Percentiles rank a stretch among this genome's conserved stretches.
Conservation (phyloP, 768 basidiomycete genomes). For the Amyloporia xantha region DNA sequence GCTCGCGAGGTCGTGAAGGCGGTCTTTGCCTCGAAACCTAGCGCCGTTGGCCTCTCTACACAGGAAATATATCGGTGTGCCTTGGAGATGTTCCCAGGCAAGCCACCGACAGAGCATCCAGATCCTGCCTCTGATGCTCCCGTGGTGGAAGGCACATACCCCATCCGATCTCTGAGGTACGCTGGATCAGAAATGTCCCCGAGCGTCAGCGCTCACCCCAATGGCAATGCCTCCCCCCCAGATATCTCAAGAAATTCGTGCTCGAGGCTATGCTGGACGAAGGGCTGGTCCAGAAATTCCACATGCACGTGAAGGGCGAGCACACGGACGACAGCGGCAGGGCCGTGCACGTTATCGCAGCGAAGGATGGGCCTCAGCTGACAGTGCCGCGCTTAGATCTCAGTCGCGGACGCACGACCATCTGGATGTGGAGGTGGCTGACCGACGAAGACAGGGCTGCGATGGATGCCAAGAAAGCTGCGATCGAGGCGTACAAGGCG, state of each 20-base stretch:
- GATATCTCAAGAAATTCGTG: constrained; percentile 21
- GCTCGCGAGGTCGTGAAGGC: constrained; percentile 9
- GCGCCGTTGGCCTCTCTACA: constrained; percentile 9
- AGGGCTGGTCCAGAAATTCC: constrained; percentile 17
- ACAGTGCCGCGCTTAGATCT: background rate
- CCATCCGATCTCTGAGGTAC: constrained; percentile 16
- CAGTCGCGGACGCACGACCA: background rate
- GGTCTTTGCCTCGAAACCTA: constrained; percentile 2
- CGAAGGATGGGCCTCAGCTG: background rate
- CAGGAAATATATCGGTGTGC: constrained; percentile 15
- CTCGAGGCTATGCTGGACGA: constrained; percentile 15
- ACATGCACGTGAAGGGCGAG: background rate
- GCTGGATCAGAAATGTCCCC: background rate
- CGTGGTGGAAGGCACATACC: background rate
- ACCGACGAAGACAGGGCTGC: background rate
- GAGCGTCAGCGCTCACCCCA: background rate
- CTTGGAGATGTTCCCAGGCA: constrained; percentile 6
- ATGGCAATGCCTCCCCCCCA: constrained; percentile 1
- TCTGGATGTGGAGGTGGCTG: background rate
- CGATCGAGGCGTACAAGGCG: too few relatives aligned
- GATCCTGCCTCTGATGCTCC: background rate
- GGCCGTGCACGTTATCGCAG: background rate
- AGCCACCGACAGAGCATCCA: background rate
- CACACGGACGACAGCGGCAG: background rate
- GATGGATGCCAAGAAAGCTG: background rate